Percentiles rank a stretch among this genome's conserved stretches.
These are phyloP conservation scores for Aegilops umbellulata DNA, from an alignment of 176 grass and related monocot genomes.

Conservation along the genomic window DNA sequence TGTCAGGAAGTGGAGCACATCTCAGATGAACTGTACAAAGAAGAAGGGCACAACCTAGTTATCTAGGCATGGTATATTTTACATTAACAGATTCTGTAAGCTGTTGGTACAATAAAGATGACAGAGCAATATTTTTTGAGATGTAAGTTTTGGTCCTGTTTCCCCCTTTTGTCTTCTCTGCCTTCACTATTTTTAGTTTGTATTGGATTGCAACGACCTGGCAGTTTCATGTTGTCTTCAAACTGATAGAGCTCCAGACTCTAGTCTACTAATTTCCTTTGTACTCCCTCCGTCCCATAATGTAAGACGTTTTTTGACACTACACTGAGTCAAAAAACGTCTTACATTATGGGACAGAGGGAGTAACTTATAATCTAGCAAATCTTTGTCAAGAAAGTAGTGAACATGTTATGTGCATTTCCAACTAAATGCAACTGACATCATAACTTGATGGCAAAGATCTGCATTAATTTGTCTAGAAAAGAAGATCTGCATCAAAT, in stretches of 20 bases:
- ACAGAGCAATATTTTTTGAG: conserved; percentile 18
- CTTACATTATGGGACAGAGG: too few relatives aligned
- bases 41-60: conserved; percentile 31
- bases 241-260: background rate
- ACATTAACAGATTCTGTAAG: conserved; percentile 40
- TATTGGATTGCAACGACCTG: conserved; percentile 14
- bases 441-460: background rate
- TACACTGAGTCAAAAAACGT: too few relatives aligned
- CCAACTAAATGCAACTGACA: background rate
- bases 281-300: too few relatives aligned
- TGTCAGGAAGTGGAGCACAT: conserved; percentile 37
- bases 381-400: conserved; percentile 12
- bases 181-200: background rate
- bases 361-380: background rate
- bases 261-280: conserved; percentile 8
- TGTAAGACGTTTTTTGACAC: too few relatives aligned
- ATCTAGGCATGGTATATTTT: conserved; percentile 43
- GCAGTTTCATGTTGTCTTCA: background rate
- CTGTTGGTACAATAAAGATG: conserved; percentile 30
- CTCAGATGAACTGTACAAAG: conserved; percentile 37
- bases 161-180: background rate
- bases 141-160: conserved; percentile 5
- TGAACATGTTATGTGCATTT: background rate
- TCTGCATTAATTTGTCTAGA: background rate
- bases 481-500: conserved; percentile 17